A percentile compares a stretch with the other conserved stretches of the same genome.
phyloP scores from a whole-genome alignment of 1,139 yeast species.

The Candida mesenterica region DNA sequence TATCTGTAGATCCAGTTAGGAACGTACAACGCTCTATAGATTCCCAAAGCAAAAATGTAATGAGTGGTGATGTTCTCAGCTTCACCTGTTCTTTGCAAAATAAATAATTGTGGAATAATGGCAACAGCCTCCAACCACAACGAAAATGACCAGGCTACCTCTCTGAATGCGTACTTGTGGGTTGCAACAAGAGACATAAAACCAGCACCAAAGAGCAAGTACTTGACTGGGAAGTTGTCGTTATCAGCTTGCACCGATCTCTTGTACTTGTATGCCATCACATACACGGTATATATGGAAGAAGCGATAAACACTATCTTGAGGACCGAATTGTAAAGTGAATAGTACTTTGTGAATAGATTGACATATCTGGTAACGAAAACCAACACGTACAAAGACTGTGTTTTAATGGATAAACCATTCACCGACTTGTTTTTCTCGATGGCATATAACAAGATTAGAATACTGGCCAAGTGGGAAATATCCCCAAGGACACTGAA shows the following conservation, averaged over 20 bases:
- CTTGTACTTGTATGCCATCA: constrained; percentile 64
- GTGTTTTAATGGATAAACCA: constrained; percentile 90
- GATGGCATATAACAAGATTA: constrained; percentile 73
- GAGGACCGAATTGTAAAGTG: constrained; percentile 77
- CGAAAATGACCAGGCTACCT: constrained; percentile 73
- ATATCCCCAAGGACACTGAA: constrained; percentile 70
- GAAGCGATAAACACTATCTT: constrained; percentile 77
- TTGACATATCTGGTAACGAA: constrained; percentile 80
- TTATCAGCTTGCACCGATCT: constrained; percentile 49
- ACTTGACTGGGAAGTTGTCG: constrained; percentile 78
- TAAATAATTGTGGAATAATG: constrained; percentile 85
- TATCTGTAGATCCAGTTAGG: constrained; percentile 96
- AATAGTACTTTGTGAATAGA: constrained; percentile 55
- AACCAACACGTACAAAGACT: constrained; percentile 73
- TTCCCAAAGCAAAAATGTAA: constrained; percentile 89
- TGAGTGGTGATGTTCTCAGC: constrained; percentile 87
- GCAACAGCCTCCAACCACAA: constrained; percentile 90
- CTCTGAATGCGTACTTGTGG: constrained; percentile 58
- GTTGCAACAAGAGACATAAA: constrained; percentile 66
- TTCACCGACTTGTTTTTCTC: constrained; percentile 62
- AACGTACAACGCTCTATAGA: constrained; percentile 83
- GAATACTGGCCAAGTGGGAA: constrained; percentile 78
- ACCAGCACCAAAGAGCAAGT: constrained; percentile 63
- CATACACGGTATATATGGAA: constrained; percentile 70
- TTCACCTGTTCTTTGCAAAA: constrained; percentile 86